A percentile compares a stretch with the other conserved stretches of the same genome.
Evolutionary conservation across 345 rosid species (phyloP).

Genomic region (Salix arbutifolia): DNA sequence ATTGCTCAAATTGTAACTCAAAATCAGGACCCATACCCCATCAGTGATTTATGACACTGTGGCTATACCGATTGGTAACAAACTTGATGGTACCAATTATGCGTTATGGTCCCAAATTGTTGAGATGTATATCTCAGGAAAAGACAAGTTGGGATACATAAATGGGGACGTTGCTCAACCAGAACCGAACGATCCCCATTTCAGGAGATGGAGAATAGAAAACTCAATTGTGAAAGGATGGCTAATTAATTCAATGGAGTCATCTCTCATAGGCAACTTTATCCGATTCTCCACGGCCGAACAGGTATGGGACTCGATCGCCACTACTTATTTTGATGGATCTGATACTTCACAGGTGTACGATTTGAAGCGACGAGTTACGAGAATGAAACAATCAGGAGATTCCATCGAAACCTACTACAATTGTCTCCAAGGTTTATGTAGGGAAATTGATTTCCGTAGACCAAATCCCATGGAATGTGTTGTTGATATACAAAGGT

Average conservation of each 20-base stretch:
- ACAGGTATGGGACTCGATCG: neutral
- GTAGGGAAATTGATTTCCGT: neutral
- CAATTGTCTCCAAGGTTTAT: neutral
- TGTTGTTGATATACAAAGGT: neutral
- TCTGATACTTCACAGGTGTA: neutral
- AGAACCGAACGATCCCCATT: neutral
- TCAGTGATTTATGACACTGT: neutral
- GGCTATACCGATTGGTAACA: neutral
- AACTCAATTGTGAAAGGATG: neutral
- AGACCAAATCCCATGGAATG: neutral
- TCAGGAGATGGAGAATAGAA: neutral
- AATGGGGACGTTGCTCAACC: neutral
- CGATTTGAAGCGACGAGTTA: neutral
- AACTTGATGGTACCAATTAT: neutral
- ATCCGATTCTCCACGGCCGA: neutral
- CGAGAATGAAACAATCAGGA: neutral
- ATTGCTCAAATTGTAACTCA: neutral
- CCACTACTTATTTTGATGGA: neutral
- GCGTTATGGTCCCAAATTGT: neutral
- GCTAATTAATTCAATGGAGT: neutral
- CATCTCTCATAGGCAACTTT: no score
- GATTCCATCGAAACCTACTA: neutral
- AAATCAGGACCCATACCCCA: neutral
- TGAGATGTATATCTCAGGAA: neutral
- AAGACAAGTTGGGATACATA: neutral